These are phyloP conservation scores for Penicillium ucsense DNA, from an alignment of 495 filamentous ascomycete species.

Conservation along the genomic window DNA sequence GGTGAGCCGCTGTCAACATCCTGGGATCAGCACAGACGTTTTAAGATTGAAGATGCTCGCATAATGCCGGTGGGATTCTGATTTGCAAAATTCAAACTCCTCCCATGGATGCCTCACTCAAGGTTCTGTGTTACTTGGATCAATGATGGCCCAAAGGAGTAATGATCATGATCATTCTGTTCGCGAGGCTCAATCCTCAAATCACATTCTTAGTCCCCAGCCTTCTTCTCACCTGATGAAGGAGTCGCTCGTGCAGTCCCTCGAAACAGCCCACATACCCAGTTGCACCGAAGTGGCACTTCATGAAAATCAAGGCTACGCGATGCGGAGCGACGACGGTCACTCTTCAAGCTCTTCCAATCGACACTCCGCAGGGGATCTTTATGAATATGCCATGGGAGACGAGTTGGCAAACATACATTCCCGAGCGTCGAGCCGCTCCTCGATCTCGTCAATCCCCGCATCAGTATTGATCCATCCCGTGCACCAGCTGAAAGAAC, in stretches of 20 bases:
- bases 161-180: constrained; percentile 6
- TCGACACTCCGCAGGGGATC: constrained; percentile 23
- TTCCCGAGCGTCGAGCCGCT: constrained; percentile 33
- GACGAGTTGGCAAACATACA: constrained; percentile 22
- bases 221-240: constrained; percentile 11
- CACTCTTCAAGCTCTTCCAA: constrained; percentile 30
- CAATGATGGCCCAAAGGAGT: constrained; percentile 11
- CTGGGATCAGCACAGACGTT: not conserved
- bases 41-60: not conserved
- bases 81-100: too few species aligned
- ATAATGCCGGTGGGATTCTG: not conserved
- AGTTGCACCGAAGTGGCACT: constrained; percentile 9
- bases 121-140: too few species aligned
- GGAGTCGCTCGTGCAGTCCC: constrained; percentile 11
- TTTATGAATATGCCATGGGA: constrained; percentile 20
- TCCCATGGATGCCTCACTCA: too few species aligned
- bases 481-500: constrained; percentile 13
- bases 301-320: constrained; percentile 11
- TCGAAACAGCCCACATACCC: constrained; percentile 13
- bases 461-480: constrained; percentile 28
- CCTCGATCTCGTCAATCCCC: constrained; percentile 35
- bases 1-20: constrained; percentile 16
- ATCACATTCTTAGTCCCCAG: constrained; percentile 18
- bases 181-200: constrained; percentile 5
- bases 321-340: constrained; percentile 24